Evolutionary conservation across 2,329 filamentous ascomycete genomes (phyloP).

Genomic region (Diplocarpon rosae): DNA sequence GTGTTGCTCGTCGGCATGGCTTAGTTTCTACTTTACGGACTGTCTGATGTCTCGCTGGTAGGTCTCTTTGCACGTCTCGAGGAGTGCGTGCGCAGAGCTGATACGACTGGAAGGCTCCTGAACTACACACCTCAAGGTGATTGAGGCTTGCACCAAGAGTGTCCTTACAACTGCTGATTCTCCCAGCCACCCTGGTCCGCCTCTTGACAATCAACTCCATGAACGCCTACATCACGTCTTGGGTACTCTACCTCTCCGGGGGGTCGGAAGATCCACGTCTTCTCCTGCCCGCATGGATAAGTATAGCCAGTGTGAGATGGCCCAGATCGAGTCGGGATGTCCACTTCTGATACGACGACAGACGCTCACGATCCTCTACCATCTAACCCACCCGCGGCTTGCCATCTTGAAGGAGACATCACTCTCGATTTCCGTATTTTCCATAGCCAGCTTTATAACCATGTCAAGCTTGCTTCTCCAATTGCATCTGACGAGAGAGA

Average conservation of each 20-base stretch:
- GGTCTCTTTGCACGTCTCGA: constrained; percentile 17
- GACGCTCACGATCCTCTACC: constrained; percentile 65
- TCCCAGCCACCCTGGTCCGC: constrained; percentile 61
- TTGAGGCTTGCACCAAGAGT: too few relatives aligned
- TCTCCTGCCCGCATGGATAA: constrained; percentile 66
- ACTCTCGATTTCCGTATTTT: constrained; percentile 67
- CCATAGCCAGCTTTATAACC: constrained; percentile 64
- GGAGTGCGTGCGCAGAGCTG: too few relatives aligned
- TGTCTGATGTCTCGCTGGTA: constrained; percentile 77
- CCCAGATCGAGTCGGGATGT: not conserved
- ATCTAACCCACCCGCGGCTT: constrained; percentile 66
- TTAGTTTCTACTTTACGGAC: constrained; percentile 65
- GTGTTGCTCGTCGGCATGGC: constrained; percentile 58
- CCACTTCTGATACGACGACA: constrained; percentile 25
- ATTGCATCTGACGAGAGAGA: constrained; percentile 37
- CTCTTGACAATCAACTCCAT: constrained; percentile 64
- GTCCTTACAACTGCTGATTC: too few relatives aligned
- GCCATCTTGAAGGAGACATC: constrained; percentile 71
- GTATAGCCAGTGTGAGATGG: constrained; percentile 57
- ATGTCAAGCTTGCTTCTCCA: constrained; percentile 60
- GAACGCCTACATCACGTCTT: constrained; percentile 65
- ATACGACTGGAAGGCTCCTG: constrained; percentile 49
- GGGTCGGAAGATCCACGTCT: constrained; percentile 60
- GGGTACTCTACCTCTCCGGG: constrained; percentile 58
- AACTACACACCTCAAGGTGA: constrained; percentile 63